A percentile compares a stretch with the other conserved stretches of the same genome.
Evolutionary conservation across 2,329 filamentous ascomycete species (phyloP).

Genomic region (Bretziella fagacearum): DNA sequence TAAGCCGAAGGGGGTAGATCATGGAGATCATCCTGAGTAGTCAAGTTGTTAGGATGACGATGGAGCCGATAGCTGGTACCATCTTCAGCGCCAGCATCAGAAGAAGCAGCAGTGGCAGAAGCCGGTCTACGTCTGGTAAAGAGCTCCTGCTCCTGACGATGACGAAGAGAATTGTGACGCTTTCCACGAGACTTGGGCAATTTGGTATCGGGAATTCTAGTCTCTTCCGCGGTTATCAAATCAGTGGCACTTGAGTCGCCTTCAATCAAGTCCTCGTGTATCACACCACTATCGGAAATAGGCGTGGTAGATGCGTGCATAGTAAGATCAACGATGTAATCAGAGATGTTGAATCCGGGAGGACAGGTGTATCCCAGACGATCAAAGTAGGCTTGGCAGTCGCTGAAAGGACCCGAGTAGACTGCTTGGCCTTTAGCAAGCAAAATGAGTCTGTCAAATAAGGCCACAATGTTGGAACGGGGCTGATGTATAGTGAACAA

Average conservation of each 20-base stretch:
- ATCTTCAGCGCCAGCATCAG: constrained; percentile 36
- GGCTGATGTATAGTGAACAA: constrained; percentile 98
- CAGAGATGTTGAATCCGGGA: constrained; percentile 94
- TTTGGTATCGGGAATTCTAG: constrained; percentile 44
- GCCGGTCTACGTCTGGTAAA: constrained; percentile 61
- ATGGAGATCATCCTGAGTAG: constrained; percentile 46
- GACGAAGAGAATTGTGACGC: constrained; percentile 58
- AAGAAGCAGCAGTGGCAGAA: constrained; percentile 45
- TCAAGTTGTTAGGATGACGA: constrained; percentile 18
- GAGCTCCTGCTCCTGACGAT: constrained; percentile 76
- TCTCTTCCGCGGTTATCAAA: constrained; percentile 57
- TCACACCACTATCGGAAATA: too few relatives aligned
- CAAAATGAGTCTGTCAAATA: constrained; percentile 88
- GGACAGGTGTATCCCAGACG: constrained; percentile 83
- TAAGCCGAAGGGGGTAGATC: constrained; percentile 42
- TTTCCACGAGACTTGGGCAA: constrained; percentile 45
- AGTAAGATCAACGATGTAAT: constrained; percentile 91
- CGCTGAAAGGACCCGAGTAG: constrained; percentile 78
- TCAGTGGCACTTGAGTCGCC: constrained; percentile 82
- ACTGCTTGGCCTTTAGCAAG: constrained; percentile 79
- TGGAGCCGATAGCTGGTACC: constrained; percentile 32
- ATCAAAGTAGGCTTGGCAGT: constrained; percentile 87
- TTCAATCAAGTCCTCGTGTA: constrained; percentile 27
- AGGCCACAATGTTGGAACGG: constrained; percentile 89
- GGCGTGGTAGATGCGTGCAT: constrained; percentile 70